Evolutionary conservation across 2,329 filamentous ascomycete species (phyloP).

Genomic region (Phyllosticta citrichinensis): DNA sequence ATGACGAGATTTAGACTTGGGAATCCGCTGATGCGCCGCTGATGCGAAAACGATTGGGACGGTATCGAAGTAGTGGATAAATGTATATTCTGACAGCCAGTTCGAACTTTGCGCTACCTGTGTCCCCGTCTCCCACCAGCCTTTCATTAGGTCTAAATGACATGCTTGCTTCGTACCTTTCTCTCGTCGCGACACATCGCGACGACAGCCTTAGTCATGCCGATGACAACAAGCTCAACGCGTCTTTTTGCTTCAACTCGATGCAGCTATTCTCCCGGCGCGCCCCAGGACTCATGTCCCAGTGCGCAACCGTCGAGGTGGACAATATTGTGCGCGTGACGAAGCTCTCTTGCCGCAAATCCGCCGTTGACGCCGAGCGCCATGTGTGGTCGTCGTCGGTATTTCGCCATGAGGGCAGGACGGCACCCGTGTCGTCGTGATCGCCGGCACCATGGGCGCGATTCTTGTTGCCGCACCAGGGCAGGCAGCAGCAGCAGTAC

Average conservation of each 20-base stretch:
- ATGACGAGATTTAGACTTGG: no score
- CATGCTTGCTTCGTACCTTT: no score
- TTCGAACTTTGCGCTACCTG: no score
- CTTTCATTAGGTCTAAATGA: no score
- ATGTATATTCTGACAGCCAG: no score
- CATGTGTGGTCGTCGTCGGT: neutral
- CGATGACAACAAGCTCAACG: neutral
- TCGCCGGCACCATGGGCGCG: neutral
- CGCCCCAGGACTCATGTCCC: neutral
- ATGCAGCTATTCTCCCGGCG: neutral
- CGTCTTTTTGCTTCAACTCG: neutral
- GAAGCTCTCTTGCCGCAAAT: neutral
- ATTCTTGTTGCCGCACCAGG: neutral
- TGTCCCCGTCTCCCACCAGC: no score
- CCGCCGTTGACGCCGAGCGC: neutral
- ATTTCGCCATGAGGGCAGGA: neutral
- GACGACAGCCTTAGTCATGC: neutral
- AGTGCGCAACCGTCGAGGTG: neutral
- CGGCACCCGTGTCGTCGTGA: neutral
- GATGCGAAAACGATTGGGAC: no score
- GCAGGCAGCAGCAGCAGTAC: neutral
- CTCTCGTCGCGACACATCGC: no score
- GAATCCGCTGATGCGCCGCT: no score
- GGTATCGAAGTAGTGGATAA: no score
- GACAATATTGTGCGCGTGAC: neutral